phyloP scores from a whole-genome alignment of 2,329 filamentous ascomycete species.

The Colletotrichum tabaci region DNA sequence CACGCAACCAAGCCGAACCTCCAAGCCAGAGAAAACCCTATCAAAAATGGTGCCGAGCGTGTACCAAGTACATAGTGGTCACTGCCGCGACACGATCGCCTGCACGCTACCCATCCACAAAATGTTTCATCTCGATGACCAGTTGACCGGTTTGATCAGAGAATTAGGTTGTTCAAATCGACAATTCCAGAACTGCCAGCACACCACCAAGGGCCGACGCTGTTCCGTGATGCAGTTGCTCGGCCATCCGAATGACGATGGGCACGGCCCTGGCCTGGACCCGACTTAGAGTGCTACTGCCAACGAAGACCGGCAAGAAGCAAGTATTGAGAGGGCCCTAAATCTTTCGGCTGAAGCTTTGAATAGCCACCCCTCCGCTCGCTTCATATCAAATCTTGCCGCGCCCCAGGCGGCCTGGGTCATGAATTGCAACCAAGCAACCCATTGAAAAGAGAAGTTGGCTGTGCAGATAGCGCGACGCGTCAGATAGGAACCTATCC shows the following conservation, averaged over 20 bases:
- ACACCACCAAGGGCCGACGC: neutral
- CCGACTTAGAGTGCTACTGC: neutral
- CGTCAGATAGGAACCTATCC: conserved; percentile 23
- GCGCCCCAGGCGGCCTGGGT: conserved; percentile 12
- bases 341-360: conserved; percentile 20
- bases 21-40: conserved; percentile 2
- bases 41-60: conserved; percentile 6
- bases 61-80: conserved; percentile 27
- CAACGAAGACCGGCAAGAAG: conserved; percentile 17
- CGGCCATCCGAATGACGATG: conserved; percentile 31
- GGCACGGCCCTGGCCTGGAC: conserved; percentile 23
- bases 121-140: conserved; percentile 35
- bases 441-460: conserved; percentile 13
- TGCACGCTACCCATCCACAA: conserved; percentile 29
- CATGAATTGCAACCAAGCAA: neutral
- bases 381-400: conserved; percentile 22
- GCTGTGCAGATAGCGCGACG: conserved; percentile 37
- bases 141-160: conserved; percentile 8
- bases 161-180: conserved; percentile 4
- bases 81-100: conserved; percentile 13
- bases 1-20: conserved; percentile 4
- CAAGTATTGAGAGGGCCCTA: conserved; percentile 18
- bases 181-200: conserved; percentile 17
- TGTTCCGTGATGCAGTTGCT: conserved; percentile 34
- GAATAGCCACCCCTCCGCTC: neutral